Conservation (phyloP, 1,139 yeast genomes). For the Nakaseomyces glabratus region DNA sequence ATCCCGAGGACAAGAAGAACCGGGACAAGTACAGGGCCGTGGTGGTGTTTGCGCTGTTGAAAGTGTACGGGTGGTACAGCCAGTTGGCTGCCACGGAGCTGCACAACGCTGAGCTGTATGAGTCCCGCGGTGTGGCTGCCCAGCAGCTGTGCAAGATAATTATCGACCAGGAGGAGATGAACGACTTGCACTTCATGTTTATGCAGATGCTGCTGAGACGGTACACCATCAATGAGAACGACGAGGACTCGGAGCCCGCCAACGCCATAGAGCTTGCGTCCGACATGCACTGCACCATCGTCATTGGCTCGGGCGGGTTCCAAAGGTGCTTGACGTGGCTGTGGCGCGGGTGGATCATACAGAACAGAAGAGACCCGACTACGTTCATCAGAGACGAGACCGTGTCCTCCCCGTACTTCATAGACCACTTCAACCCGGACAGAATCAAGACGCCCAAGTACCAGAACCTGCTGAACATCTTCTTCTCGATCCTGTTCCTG, state of each 20-base stretch:
- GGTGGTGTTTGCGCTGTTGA: constrained; percentile 58
- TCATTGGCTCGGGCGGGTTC: constrained; percentile 71
- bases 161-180: constrained; percentile 51
- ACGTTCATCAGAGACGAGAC: constrained; percentile 58
- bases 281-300: constrained; percentile 71
- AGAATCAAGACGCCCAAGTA: constrained; percentile 77
- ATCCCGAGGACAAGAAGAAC: constrained; percentile 51
- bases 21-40: constrained; percentile 58
- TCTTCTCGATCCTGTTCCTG: constrained; percentile 58
- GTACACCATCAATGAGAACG: constrained; percentile 56
- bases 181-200: constrained; percentile 53
- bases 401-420: constrained; percentile 46
- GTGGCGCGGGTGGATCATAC: constrained; percentile 91
- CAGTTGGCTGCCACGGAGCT: constrained; percentile 51
- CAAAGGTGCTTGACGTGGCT: constrained; percentile 84
- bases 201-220: constrained; percentile 72
- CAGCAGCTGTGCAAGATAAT: constrained; percentile 62
- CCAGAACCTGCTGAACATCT: constrained; percentile 64
- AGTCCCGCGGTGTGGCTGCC: constrained; percentile 56
- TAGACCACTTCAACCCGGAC: constrained; percentile 71
- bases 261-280: constrained; percentile 79
- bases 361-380: constrained; percentile 60
- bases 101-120: constrained; percentile 57
- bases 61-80: constrained; percentile 74
- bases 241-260: constrained; percentile 50